These are phyloP conservation scores for Naganishia vaughanmartiniae DNA, from an alignment of 768 basidiomycete genomes.

Conservation along the genomic window DNA sequence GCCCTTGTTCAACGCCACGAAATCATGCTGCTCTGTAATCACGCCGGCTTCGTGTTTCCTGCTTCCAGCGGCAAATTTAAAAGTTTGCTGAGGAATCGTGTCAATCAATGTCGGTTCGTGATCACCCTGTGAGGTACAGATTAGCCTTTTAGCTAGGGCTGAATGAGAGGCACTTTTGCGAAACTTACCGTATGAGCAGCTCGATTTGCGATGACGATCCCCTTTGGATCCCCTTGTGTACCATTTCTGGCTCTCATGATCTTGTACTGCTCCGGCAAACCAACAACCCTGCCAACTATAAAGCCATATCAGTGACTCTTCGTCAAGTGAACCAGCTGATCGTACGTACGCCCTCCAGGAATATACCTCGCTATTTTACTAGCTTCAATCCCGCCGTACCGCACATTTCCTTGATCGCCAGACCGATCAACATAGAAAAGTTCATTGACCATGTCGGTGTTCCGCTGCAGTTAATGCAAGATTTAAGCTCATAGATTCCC, in stretches of 20 bases:
- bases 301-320: not conserved
- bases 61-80: not conserved
- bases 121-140: not conserved
- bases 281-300: conserved; percentile 18
- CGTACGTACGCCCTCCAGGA: conserved; percentile 22
- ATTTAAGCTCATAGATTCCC: not conserved
- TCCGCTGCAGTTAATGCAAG: not conserved
- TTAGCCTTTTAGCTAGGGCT: not conserved
- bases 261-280: conserved; percentile 19
- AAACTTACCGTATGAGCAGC: conserved; percentile 1
- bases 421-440: conserved; percentile 25
- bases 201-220: conserved; percentile 1
- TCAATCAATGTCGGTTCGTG: conserved; percentile 12
- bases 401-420: conserved; percentile 26
- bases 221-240: conserved; percentile 14
- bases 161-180: not conserved
- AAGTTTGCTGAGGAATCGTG: conserved; percentile 1
- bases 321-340: not conserved
- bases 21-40: conserved; percentile 1
- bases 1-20: not conserved
- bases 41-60: not conserved
- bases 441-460: not conserved
- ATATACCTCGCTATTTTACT: conserved; percentile 20
- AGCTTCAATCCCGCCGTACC: conserved; percentile 22
- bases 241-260: conserved; percentile 1